phyloP scores from a whole-genome alignment of 495 filamentous ascomycete genomes.

The Podospora didyma region DNA sequence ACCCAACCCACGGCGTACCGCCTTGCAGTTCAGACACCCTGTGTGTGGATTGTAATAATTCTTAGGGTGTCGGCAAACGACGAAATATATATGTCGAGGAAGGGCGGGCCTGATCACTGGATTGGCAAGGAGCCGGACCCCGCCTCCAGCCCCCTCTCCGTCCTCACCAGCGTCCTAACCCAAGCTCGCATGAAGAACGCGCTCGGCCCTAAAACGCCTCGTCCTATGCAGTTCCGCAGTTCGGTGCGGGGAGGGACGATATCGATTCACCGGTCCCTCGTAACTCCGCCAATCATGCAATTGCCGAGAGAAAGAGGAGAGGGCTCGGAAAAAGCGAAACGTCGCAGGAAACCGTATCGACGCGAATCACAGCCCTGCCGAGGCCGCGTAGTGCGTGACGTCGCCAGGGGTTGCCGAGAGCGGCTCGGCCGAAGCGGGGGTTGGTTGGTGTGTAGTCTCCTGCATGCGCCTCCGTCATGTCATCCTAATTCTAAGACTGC shows the following conservation, averaged over 20 bases:
- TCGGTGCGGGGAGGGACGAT: constrained; percentile 6
- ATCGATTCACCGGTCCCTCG: constrained; percentile 11
- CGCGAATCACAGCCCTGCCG: constrained; percentile 8
- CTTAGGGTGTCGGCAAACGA: constrained; percentile 9
- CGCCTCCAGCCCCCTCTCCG: constrained; percentile 1
- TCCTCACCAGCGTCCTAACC: constrained; percentile 4
- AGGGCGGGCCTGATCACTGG: constrained; percentile 12
- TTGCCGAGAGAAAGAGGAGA: constrained; percentile 12
- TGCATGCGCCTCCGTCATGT: constrained; percentile 4
- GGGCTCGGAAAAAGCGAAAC: constrained; percentile 6
- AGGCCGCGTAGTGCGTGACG: neutral
- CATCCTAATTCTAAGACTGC: constrained; percentile 6
- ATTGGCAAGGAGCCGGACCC: constrained; percentile 13
- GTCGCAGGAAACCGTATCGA: constrained; percentile 10
- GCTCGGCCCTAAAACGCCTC: no score
- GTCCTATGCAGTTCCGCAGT: constrained; percentile 7
- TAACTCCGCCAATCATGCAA: constrained; percentile 13
- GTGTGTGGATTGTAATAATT: no score
- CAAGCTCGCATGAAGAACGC: no score
- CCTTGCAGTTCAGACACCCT: no score
- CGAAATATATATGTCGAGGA: constrained; percentile 9
- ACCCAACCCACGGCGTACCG: no score
- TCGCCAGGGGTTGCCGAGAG: constrained; percentile 14
- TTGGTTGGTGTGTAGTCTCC: constrained; percentile 7
- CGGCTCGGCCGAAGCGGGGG: constrained; percentile 14